Conservation (phyloP, 2,329 filamentous ascomycete genomes). For the Clathrospora elynae region DNA sequence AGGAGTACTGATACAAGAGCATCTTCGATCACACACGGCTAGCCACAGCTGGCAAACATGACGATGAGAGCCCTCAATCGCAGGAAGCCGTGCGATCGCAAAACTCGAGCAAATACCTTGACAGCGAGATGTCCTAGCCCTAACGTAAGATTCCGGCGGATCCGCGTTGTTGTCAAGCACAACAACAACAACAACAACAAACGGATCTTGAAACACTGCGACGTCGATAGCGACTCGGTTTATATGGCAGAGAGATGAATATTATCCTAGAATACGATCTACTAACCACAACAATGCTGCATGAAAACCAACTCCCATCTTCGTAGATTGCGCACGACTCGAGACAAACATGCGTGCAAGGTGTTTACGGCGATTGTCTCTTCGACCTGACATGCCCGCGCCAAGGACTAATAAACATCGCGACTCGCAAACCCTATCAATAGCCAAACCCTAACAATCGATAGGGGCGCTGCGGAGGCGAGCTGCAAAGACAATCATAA, state of each 20-base stretch:
- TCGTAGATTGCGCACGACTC: neutral
- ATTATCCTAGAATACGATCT: slow-evolving; percentile 1
- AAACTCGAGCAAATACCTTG: neutral
- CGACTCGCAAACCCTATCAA: slow-evolving; percentile 16
- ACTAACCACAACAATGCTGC: slow-evolving; percentile 4
- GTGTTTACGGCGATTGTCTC: neutral
- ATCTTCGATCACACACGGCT: slow-evolving; percentile 4
- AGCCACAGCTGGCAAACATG: slow-evolving; percentile 3
- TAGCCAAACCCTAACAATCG: slow-evolving; percentile 15
- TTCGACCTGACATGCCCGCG: neutral
- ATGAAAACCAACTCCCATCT: neutral
- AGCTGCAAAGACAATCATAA: slow-evolving; percentile 36
- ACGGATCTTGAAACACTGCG: neutral
- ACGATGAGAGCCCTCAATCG: slow-evolving; percentile 6
- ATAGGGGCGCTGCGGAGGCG: slow-evolving; percentile 22
- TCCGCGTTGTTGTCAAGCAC: neutral
- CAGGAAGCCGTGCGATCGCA: slow-evolving; percentile 6
- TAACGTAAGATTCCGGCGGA: neutral
- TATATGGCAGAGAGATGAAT: slow-evolving; percentile 1
- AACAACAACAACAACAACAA: neutral
- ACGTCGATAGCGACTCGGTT: no score
- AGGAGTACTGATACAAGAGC: neutral
- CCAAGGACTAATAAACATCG: neutral
- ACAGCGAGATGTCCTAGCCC: neutral
- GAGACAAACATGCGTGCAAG: no score